Base-by-base conservation (phyloP, 2,329 filamentous ascomycete genomes). In the Didymella keratinophila region DNA sequence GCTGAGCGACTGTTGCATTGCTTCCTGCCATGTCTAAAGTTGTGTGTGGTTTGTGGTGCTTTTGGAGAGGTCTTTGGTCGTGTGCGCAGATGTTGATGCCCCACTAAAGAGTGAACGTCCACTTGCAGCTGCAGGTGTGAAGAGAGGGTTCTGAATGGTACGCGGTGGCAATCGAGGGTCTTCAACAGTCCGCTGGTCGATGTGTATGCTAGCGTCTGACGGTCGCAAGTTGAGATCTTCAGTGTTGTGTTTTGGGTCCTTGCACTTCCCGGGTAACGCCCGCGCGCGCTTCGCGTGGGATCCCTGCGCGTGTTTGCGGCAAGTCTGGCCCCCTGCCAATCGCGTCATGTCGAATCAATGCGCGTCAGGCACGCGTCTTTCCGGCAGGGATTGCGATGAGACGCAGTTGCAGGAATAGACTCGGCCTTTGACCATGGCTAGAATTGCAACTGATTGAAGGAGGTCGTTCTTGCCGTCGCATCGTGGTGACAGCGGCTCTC, bases 1-100 rank as follows among this genome's bases (percentile, higher is more conserved):
- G 78, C 69, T 82, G 80, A 45, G 81, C 76, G 51, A 83, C 79
- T 56, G 78, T 82, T 50, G 76, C 76, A 63, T 73, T 80, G 63
- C 74, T 68, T 60, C 65, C 75, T 30, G 72, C 69, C 72, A 75
- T 75, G n/a, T 20, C 46, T 50, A 50, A 58, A 58, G 11, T 39
- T 32, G 36, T 60, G 36, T 56, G 23, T 12, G 30, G 12, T 8
- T 39, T 39, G 32, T 54, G 23, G 12, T 39, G 32, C 25, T 56
- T 18, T 25, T 11, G 9, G 3, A 23, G 16, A 45, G 44, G 32
- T 10, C 44, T 46, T 47, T 43, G 37, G 23, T 52, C 21, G 48
- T 60, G 36, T 62, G 46, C 32, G 47, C 32, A 42, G 36, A 7
- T 37, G 43, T 34, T 36, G 39, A 52, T 43, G 28, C 37, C 27